Percentiles rank a stretch among this genome's conserved stretches.
phyloP scores from a whole-genome alignment of 768 basidiomycete genomes.

The Lenzites betulinus region DNA sequence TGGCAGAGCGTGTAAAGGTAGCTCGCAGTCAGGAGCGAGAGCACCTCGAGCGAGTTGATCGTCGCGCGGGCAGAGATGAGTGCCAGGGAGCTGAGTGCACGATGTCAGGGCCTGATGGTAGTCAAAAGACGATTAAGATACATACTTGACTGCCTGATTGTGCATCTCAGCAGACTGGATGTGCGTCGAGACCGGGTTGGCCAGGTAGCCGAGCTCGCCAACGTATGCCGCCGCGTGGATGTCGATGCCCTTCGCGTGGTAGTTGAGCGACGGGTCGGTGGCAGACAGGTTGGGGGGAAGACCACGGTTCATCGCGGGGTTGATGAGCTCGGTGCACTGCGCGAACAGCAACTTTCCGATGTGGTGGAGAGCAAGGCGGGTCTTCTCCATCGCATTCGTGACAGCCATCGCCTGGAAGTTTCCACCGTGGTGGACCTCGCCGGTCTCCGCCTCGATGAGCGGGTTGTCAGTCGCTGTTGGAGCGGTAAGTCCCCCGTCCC shows the following conservation, averaged over 20 bases:
- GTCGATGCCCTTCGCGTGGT: conserved; percentile 83
- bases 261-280: conserved; percentile 79
- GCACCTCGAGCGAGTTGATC: conserved; percentile 73
- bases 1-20: conserved; percentile 82
- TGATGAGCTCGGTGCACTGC: conserved; percentile 68
- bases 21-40: conserved; percentile 71
- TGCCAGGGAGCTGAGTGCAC: conserved; percentile 65
- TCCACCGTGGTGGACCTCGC: conserved; percentile 75
- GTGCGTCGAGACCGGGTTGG: conserved; percentile 82
- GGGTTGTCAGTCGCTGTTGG: conserved; percentile 85
- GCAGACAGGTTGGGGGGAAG: conserved; percentile 79
- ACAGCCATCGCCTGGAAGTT: conserved; percentile 91
- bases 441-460: conserved; percentile 68
- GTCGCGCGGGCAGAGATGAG: conserved; percentile 83
- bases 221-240: conserved; percentile 83
- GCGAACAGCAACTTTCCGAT: conserved; percentile 54
- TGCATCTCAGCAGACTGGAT: conserved; percentile 91
- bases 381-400: conserved; percentile 87
- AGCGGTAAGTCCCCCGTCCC: background rate
- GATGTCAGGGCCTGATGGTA: conserved; percentile 18
- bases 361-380: conserved; percentile 57
- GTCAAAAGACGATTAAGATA: conserved; percentile 7
- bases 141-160: conserved; percentile 89
- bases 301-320: conserved; percentile 83
- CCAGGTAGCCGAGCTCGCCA: conserved; percentile 79